These are phyloP conservation scores for Dentipellis fragilis DNA, from an alignment of 768 basidiomycete species.

Conservation along the genomic window DNA sequence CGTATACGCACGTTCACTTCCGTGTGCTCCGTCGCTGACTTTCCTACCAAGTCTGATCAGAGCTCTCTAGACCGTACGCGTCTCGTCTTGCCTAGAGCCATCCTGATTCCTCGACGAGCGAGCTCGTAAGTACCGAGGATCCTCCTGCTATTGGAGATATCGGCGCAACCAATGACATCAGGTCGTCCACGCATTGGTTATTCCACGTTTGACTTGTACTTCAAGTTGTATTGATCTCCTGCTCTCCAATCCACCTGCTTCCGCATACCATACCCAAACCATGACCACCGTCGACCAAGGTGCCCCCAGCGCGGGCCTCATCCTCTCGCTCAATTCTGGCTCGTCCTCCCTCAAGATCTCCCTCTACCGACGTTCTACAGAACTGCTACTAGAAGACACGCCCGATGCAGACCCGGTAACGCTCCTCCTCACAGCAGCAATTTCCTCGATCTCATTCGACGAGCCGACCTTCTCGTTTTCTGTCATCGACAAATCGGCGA, in stretches of 20 bases:
- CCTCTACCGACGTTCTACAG: constrained; percentile 35
- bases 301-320: constrained; percentile 24
- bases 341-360: constrained; percentile 83
- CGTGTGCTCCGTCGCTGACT: too few relatives aligned
- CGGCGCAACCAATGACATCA: too few relatives aligned
- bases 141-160: too few relatives aligned
- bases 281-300: constrained; percentile 9
- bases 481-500: constrained; percentile 8
- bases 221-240: background rate
- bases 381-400: constrained; percentile 15
- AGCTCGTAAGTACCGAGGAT: too few relatives aligned
- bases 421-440: constrained; percentile 40
- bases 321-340: constrained; percentile 71
- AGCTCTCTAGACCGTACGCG: too few relatives aligned
- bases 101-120: too few relatives aligned
- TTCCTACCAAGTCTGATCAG: too few relatives aligned
- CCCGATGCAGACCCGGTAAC: constrained; percentile 25
- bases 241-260: background rate
- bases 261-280: background rate
- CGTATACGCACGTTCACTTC: too few relatives aligned
- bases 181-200: too few relatives aligned
- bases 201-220: background rate
- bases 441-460: constrained; percentile 48
- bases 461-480: constrained; percentile 42
- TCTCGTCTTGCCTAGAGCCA: too few relatives aligned